These are phyloP conservation scores for Mimosa pudica DNA, from an alignment of 306 rosid species.

Conservation along the genomic window DNA sequence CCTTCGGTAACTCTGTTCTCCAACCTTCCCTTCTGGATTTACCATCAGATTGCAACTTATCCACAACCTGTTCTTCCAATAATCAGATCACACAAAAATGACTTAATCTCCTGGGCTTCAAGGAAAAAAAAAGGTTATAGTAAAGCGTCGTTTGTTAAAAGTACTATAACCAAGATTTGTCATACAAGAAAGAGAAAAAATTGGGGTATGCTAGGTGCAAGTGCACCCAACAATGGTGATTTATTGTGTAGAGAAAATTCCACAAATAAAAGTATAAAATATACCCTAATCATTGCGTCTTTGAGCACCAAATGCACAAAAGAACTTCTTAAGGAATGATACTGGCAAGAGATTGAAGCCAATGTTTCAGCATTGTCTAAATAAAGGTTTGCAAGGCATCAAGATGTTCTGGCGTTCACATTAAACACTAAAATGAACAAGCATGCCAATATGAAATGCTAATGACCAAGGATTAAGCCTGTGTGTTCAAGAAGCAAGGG, in stretches of 20 bases:
- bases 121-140: conserved; percentile 15
- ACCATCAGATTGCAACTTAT: conserved; percentile 69
- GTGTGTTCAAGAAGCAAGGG: not conserved
- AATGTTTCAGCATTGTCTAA: conserved; percentile 14
- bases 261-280: not conserved
- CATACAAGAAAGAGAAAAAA: not conserved
- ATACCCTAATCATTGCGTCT: not conserved
- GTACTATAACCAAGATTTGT: conserved; percentile 5
- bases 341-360: not conserved
- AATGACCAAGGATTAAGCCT: not conserved
- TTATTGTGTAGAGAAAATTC: not conserved
- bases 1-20: conserved; percentile 70
- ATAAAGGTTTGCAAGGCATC: not conserved
- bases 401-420: conserved; percentile 6
- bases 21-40: conserved; percentile 76
- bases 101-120: conserved; percentile 12
- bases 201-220: not conserved
- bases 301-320: not conserved
- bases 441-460: not conserved
- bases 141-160: not conserved
- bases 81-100: conserved; percentile 36
- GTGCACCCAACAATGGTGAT: not conserved
- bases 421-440: not conserved
- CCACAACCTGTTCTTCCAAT: conserved; percentile 70
- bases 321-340: not conserved